Evolutionary conservation across 805 yeast species (phyloP).

Genomic region (Pichia heedii): DNA sequence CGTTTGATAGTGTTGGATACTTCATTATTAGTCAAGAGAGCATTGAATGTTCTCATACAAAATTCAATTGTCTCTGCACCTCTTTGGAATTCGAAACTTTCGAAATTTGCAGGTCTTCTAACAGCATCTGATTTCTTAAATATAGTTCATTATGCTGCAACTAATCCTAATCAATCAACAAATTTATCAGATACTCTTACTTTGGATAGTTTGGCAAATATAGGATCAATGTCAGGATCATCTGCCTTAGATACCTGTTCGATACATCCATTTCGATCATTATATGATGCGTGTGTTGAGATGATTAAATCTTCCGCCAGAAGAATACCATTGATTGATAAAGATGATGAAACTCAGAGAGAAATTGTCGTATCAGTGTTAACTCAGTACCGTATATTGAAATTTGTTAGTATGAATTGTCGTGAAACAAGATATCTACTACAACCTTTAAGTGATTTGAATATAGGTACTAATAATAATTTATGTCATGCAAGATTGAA

Average conservation of each 20-base stretch:
- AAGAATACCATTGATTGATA: constrained; percentile 89
- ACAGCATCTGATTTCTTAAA: constrained; percentile 91
- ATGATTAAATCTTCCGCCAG: constrained; percentile 86
- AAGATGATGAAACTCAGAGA: constrained; percentile 83
- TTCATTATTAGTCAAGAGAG: constrained; percentile 78
- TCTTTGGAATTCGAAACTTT: constrained; percentile 83
- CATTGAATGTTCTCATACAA: constrained; percentile 80
- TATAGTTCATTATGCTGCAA: constrained; percentile 79
- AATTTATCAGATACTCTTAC: constrained; percentile 76
- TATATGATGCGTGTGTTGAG: constrained; percentile 87
- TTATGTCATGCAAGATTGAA: constrained; percentile 79
- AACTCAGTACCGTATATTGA: constrained; percentile 91
- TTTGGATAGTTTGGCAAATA: constrained; percentile 74
- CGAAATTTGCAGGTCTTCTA: constrained; percentile 87
- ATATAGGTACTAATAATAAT: constrained; percentile 45
- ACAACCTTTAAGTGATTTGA: constrained; percentile 63
- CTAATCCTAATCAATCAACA: constrained; percentile 74
- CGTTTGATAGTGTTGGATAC: constrained; percentile 91
- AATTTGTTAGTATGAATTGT: constrained; percentile 93
- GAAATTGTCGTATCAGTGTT: constrained; percentile 93
- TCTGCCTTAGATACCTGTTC: constrained; percentile 72
- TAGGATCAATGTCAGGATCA: constrained; percentile 81
- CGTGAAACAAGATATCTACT: constrained; percentile 81
- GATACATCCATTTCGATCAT: constrained; percentile 81
- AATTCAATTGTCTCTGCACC: constrained; percentile 96